Evolutionary conservation across 306 rosid genomes (phyloP).

Genomic region (Arachis hypogaea): DNA sequence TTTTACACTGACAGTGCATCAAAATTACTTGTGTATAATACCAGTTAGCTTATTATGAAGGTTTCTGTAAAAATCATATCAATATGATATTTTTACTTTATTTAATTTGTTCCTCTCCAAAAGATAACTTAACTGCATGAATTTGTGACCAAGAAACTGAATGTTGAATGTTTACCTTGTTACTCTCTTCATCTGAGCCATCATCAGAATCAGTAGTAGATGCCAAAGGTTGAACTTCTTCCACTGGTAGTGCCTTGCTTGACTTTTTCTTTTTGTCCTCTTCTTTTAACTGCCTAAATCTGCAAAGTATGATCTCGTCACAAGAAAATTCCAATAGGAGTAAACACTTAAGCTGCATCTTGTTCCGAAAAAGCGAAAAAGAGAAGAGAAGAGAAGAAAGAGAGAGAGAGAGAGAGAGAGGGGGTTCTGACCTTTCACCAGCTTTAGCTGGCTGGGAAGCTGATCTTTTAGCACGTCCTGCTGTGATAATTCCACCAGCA

Average conservation of each 20-base stretch:
- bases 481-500: conserved; percentile 91
- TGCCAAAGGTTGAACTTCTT: conserved; percentile 63
- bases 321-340: conserved; percentile 25
- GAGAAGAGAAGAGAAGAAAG: too few relatives aligned
- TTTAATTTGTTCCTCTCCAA: neutral
- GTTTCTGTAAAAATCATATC: neutral
- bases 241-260: conserved; percentile 63
- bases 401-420: neutral
- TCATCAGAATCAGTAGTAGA: conserved; percentile 60
- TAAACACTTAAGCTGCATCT: conserved; percentile 21
- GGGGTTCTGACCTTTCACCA: conserved; percentile 72
- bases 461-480: conserved; percentile 93
- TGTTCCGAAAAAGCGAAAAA: conserved; percentile 11
- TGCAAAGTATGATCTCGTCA: conserved; percentile 44
- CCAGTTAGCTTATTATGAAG: too few relatives aligned
- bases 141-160: conserved; percentile 9
- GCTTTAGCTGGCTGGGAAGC: conserved; percentile 59
- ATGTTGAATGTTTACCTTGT: conserved; percentile 59
- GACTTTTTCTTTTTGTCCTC: conserved; percentile 61
- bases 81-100: conserved; percentile 3
- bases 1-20: too few relatives aligned
- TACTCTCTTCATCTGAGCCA: conserved; percentile 56
- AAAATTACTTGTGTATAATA: too few relatives aligned
- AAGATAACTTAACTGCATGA: conserved; percentile 6
- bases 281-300: conserved; percentile 76